Base-by-base conservation (phyloP, 768 basidiomycete species). In the Hebeloma cylindrosporum region DNA sequence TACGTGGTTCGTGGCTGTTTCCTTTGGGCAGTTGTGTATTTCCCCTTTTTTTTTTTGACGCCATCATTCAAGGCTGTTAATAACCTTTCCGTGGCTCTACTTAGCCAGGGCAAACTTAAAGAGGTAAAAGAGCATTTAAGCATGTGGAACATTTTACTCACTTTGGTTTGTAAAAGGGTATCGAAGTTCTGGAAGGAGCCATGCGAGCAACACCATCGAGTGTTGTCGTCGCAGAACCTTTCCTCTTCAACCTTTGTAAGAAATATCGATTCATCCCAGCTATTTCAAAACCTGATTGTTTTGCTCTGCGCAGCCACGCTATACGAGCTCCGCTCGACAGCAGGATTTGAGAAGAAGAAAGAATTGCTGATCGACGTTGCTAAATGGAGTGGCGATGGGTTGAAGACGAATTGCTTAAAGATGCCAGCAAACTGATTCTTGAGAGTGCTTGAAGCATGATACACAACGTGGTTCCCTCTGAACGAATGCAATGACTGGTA, bases 331-430 rank as follows among this genome's bases (percentile, higher is more conserved):
- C 82, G 82, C 20, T 87, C 88, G 2, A 72, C 80, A 1, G 77
- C 78, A 1, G 83, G 85, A 2, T 72, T 79, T 42, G 83, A 87
- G 47, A 89, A 85, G 64, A 93, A 92, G 62, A 79, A 81, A 31
- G 78, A 80, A 17, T 68, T 92, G 23, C 68, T 92, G 21, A 53
- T 88, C 10, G 82, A 89, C 48, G 87, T 88, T 0, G 83, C 88
- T 10, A 85, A 85, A 59, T 91, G 88, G 88, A 87, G 86, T 48
- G 89, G 89, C 6, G 89, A 93, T 62, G 90, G 89, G 0, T 62
- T 92, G 55, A 82, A 75, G 53, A 80, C 83, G 14, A 77, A 79
- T 26, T 89, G 86, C 59, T 66, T 92, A 56, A 92, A 92, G 66
- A 79, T 91, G 79, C 83, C 87, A 17, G 70, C 79, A 14, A 81